Percentiles rank a stretch among this genome's conserved stretches.
Conservation (phyloP, 495 filamentous ascomycete genomes). For the Xylaria bambusicola region DNA sequence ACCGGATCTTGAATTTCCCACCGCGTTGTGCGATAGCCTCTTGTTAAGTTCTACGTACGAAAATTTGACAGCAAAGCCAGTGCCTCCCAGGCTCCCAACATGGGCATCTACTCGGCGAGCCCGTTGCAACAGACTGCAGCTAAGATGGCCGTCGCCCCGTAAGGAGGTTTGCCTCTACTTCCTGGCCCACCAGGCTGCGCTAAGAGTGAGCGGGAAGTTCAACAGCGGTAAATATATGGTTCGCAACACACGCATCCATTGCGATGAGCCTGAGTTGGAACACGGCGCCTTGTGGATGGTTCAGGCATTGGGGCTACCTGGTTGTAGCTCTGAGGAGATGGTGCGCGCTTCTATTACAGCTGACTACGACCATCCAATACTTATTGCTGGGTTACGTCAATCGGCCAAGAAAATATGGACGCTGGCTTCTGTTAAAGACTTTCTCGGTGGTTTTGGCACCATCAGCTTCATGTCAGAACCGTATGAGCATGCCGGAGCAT, state of each 20-base stretch:
- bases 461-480: slow-evolving; percentile 1
- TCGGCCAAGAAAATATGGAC: not conserved
- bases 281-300: not conserved
- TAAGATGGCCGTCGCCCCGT: not conserved
- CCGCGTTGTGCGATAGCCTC: not conserved
- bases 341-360: not conserved
- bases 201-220: not conserved
- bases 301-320: not conserved
- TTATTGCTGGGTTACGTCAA: not conserved
- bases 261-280: not conserved
- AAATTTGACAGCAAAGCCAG: not conserved
- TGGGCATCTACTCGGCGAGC: slow-evolving; percentile 9
- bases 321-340: not conserved
- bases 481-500: not conserved
- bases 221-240: not conserved
- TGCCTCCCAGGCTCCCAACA: not conserved
- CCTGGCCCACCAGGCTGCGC: not conserved
- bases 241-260: not conserved
- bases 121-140: not conserved
- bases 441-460: not conserved
- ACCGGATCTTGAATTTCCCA: slow-evolving; percentile 1
- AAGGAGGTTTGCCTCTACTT: not conserved
- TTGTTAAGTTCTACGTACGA: not conserved
- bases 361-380: not conserved
- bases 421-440: not conserved